These are phyloP conservation scores for Fusarium lyarnte DNA, from an alignment of 2,329 filamentous ascomycete species.

Conservation along the genomic window DNA sequence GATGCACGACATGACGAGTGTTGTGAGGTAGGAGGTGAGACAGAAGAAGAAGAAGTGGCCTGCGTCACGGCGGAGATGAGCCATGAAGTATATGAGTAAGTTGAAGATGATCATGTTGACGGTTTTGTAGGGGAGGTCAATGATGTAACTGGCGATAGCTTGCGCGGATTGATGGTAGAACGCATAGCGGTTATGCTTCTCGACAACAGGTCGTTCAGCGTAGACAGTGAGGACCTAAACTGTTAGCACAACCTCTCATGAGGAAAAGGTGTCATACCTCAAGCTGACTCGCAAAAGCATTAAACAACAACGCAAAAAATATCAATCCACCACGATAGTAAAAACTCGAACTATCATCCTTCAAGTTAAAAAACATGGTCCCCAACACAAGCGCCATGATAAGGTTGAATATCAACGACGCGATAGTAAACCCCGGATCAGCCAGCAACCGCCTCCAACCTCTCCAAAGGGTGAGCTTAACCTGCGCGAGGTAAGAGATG, in stretches of 20 bases:
- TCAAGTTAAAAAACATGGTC: conserved; percentile 60
- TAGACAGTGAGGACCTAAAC: conserved; percentile 44
- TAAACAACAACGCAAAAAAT: conserved; percentile 63
- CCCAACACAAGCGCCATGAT: conserved; percentile 62
- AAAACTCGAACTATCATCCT: conserved; percentile 56
- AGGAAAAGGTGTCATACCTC: conserved; percentile 35
- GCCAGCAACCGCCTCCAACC: conserved; percentile 51
- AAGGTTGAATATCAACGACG: conserved; percentile 55
- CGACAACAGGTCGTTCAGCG: conserved; percentile 45
- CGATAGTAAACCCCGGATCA: conserved; percentile 53
- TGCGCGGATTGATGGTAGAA: conserved; percentile 48
- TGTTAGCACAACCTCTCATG: neutral
- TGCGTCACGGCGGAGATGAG: conserved; percentile 66
- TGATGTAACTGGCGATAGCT: conserved; percentile 41
- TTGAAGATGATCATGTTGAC: conserved; percentile 44
- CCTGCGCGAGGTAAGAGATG: conserved; percentile 57
- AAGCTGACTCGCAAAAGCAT: conserved; percentile 54
- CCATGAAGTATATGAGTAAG: conserved; percentile 70
- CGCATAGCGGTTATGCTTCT: conserved; percentile 50
- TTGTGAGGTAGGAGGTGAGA: conserved; percentile 50
- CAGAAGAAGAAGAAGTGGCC: conserved; percentile 70
- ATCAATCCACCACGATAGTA: conserved; percentile 58
- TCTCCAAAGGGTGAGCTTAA: conserved; percentile 54
- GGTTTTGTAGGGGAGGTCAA: conserved; percentile 41
- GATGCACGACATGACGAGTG: conserved; percentile 44